Evolutionary conservation across 345 rosid genomes (phyloP), one percentile per base, ranked within the genome.

Genomic region (Salix arbutifolia): DNA sequence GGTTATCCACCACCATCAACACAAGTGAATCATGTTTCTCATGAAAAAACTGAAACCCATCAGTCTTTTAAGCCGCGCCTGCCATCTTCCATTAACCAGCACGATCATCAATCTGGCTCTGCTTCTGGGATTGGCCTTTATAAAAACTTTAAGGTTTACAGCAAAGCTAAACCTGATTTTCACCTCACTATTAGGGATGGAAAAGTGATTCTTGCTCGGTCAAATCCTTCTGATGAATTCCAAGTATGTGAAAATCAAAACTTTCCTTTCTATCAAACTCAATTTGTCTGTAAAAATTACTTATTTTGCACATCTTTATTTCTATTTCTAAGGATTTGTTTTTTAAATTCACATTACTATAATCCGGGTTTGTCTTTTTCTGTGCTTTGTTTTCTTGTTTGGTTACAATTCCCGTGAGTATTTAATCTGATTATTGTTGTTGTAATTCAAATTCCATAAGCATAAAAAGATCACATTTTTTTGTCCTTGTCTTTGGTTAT

Each of bases 111-210:
- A 13, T 77, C 87, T 72, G 79, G 50, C 10, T 65, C 77, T 19
- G 83, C 30, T 35, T 28, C 90, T 8, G 84, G 78, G 50, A 40
- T 60, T 70, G 76, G 85, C 19, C 81, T 92, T 31, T 83, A 89
- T 16, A 82, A 79, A 4, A 93, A 91, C 26, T 77, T 78, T 56
- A 90, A 84, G 85, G 90, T 92, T 76, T 89, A 81, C 68, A 86
- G 87, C 70, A 92, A 89, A 84, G 95, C 97, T 17, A 83, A 78
- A 26, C 92, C 92, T 37, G 70, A 86, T 61, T 89, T 82, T 70
- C 73, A 77, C 52, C 88, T 94, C 58, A 86, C 92, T 14, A 80
- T 95, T 68, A 86, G 87, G 76, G 91, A 86, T 37, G 87, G 88
- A 28, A 86, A 87, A 64, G 91, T 93, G 77, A 42, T 90, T 75